Conservation (phyloP, 164 flowering plant genomes). For the Nelumbo lutea region DNA sequence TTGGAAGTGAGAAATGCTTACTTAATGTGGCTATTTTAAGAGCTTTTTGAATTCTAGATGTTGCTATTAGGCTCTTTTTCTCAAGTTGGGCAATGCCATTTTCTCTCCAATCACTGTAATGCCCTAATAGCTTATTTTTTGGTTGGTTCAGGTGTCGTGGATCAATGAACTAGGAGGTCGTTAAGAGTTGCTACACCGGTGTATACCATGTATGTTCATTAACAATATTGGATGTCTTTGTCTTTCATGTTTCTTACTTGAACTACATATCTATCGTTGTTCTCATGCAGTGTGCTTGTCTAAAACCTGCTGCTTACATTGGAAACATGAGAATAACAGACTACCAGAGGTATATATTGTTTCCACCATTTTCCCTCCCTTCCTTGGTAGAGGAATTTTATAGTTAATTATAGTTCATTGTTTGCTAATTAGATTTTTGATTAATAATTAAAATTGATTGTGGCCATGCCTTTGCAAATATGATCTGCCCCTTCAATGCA, state of each 20-base stretch:
- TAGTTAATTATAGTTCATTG: too few species aligned
- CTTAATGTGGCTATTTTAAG: too few species aligned
- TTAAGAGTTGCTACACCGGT: conserved; percentile 14
- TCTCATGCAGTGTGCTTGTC: neutral
- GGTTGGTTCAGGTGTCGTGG: conserved; percentile 62
- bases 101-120: too few species aligned
- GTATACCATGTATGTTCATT: conserved; percentile 7
- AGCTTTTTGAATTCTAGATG: neutral
- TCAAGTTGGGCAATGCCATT: neutral
- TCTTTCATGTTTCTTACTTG: neutral
- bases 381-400: too few species aligned
- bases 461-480: neutral
- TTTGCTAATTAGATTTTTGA: too few species aligned
- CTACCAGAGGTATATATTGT: neutral
- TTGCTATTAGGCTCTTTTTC: neutral
- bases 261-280: neutral
- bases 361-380: neutral
- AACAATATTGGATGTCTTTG: neutral
- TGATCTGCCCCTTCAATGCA: neutral
- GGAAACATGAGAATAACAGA: neutral
- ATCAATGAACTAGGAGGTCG: conserved; percentile 55
- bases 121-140: neutral
- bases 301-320: conserved; percentile 4
- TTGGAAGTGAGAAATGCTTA: too few species aligned
- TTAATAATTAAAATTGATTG: neutral